Evolutionary conservation across 495 filamentous ascomycete genomes (phyloP).

Genomic region (Hypoxylon lienhwacheense): DNA sequence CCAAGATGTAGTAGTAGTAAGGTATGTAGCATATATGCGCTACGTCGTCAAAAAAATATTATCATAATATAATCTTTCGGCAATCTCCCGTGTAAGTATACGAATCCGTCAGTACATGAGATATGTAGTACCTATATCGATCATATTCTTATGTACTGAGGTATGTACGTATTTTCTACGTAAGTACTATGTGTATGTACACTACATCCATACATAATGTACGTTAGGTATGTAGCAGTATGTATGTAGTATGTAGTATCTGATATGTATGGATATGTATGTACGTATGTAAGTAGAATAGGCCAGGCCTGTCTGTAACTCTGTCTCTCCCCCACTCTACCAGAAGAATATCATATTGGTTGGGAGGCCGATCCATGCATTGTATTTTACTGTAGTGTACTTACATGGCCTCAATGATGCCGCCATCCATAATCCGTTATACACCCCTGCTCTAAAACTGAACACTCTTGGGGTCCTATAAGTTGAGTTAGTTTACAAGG

Average conservation of each 20-base stretch:
- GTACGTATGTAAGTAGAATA: no score
- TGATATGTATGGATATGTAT: slow-evolving; percentile 3
- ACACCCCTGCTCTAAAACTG: slow-evolving; percentile 16
- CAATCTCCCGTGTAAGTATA: slow-evolving; percentile 17
- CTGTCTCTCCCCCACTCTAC: slow-evolving; percentile 26
- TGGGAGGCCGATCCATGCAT: slow-evolving; percentile 32
- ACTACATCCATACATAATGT: no score
- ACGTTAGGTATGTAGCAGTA: no score
- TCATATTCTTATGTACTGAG: slow-evolving; percentile 4
- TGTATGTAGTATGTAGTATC: no score
- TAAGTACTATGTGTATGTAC: slow-evolving; percentile 2
- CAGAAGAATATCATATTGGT: slow-evolving; percentile 25
- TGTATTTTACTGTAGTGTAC: no score
- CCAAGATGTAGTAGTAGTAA: no score
- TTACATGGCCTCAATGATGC: slow-evolving; percentile 24
- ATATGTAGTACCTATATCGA: no score
- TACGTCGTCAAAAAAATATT: slow-evolving; percentile 12
- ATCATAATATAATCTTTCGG: slow-evolving; percentile 19
- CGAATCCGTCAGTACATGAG: slow-evolving; percentile 3
- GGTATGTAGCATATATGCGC: slow-evolving; percentile 1
- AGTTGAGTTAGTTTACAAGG: no score
- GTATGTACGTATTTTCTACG: slow-evolving; percentile 3
- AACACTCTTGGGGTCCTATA: not conserved
- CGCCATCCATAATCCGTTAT: slow-evolving; percentile 29
- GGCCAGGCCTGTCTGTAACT: no score